Evolutionary conservation across 2,329 filamentous ascomycete species (phyloP).

Genomic region (Elsinoe ampelina): DNA sequence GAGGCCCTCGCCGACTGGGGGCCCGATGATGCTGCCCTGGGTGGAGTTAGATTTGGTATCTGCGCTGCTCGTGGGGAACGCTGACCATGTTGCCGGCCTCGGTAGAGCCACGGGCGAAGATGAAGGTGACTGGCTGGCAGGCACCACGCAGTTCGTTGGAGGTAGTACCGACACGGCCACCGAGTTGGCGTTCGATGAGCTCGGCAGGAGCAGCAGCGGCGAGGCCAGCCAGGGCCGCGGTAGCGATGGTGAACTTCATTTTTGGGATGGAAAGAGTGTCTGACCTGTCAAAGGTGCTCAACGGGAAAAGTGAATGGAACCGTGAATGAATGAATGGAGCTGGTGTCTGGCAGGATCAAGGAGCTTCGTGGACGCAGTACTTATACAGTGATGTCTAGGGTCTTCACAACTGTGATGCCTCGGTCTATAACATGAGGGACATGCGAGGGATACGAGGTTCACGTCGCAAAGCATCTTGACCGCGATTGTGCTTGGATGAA

Average conservation of each 20-base stretch:
- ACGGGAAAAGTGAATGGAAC: neutral
- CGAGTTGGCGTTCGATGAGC: slow-evolving; percentile 1
- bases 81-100: slow-evolving; percentile 41
- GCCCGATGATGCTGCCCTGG: slow-evolving; percentile 3
- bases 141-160: slow-evolving; percentile 18
- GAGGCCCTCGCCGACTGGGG: neutral
- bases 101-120: slow-evolving; percentile 29
- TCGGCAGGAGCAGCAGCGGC: slow-evolving; percentile 9
- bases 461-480: neutral
- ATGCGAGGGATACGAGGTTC: neutral
- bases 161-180: slow-evolving; percentile 9
- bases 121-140: slow-evolving; percentile 23
- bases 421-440: neutral
- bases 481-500: neutral
- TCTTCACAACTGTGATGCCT: neutral
- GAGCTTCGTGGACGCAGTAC: neutral
- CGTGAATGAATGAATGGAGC: neutral
- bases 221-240: slow-evolving; percentile 5
- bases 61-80: neutral
- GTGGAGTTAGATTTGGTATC: neutral
- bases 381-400: neutral
- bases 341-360: neutral
- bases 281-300: slow-evolving; percentile 5
- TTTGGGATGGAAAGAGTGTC: neutral
- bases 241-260: slow-evolving; percentile 13